Conservation (phyloP, 2,329 filamentous ascomycete genomes). For the Fusarium humuli region DNA sequence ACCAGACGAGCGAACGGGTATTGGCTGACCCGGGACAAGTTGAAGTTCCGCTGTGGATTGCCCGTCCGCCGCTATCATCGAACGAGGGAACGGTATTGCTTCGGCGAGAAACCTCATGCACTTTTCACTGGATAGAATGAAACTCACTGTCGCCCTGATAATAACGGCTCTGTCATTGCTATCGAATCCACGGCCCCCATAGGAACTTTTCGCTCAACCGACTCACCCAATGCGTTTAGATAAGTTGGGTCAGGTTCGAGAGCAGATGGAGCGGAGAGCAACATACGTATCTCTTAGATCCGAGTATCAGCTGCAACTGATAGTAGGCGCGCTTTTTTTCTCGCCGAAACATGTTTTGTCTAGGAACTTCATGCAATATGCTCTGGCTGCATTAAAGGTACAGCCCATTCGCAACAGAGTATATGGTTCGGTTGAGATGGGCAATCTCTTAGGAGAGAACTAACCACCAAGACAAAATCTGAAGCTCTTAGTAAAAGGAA, state of each 20-base stretch:
- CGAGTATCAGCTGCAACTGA: background rate
- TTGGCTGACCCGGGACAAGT: background rate
- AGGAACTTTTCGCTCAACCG: background rate
- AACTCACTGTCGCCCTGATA: too few relatives aligned
- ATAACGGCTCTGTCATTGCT: background rate
- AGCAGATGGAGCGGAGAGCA: too few relatives aligned
- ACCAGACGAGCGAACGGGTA: background rate
- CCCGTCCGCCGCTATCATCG: background rate
- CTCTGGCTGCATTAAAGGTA: fast-evolving
- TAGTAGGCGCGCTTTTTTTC: background rate
- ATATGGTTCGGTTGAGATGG: fast-evolving
- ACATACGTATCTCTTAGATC: fast-evolving
- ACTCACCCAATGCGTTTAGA: background rate
- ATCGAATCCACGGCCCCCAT: fast-evolving
- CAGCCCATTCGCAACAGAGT: background rate
- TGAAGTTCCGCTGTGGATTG: background rate
- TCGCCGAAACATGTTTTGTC: background rate
- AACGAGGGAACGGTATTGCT: background rate
- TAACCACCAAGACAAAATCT: background rate
- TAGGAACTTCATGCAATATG: fast-evolving
- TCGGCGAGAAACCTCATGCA: background rate
- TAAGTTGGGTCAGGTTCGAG: background rate
- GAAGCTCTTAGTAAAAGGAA: background rate
- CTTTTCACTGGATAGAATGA: too few relatives aligned
- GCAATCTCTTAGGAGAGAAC: background rate